phyloP scores from a whole-genome alignment of 305 asterid genomes.

The Fraxinus sp. region DNA sequence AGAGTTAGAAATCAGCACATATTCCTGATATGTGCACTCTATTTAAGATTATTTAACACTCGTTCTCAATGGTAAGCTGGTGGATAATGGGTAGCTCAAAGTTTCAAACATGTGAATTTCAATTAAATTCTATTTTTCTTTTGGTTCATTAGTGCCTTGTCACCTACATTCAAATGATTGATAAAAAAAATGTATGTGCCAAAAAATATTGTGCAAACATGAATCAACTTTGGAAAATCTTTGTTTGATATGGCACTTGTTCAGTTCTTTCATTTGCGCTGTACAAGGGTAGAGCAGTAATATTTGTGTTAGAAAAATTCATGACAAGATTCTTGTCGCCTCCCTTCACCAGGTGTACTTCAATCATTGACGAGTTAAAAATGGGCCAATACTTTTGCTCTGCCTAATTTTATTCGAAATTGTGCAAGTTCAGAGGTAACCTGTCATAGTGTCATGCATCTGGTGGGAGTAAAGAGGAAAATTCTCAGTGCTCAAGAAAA shows the following conservation, averaged over 20 bases:
- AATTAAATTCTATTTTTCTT: not conserved
- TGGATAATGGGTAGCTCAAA: constrained; percentile 5
- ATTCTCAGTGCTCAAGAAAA: not conserved
- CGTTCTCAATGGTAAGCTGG: not conserved
- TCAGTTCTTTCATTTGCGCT: not conserved
- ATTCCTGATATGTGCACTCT: constrained; percentile 1
- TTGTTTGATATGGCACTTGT: not conserved
- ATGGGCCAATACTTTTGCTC: not conserved
- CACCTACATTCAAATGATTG: not conserved
- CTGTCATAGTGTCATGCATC: not conserved
- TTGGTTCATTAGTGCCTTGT: not conserved
- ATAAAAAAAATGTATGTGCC: not conserved
- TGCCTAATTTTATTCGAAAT: not conserved
- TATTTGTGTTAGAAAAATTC: not conserved
- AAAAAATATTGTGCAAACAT: not conserved
- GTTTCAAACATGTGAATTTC: not conserved
- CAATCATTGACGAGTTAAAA: not conserved
- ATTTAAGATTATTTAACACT: constrained; percentile 1
- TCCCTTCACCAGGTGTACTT: not conserved
- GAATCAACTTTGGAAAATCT: not conserved
- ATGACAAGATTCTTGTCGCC: not conserved
- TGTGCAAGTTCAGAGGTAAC: not conserved
- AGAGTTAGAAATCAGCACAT: not conserved
- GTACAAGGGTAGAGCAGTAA: not conserved
- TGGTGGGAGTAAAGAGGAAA: not conserved